phyloP scores from a whole-genome alignment of 2,329 filamentous ascomycete genomes.

The Cercospora brassicicola region DNA sequence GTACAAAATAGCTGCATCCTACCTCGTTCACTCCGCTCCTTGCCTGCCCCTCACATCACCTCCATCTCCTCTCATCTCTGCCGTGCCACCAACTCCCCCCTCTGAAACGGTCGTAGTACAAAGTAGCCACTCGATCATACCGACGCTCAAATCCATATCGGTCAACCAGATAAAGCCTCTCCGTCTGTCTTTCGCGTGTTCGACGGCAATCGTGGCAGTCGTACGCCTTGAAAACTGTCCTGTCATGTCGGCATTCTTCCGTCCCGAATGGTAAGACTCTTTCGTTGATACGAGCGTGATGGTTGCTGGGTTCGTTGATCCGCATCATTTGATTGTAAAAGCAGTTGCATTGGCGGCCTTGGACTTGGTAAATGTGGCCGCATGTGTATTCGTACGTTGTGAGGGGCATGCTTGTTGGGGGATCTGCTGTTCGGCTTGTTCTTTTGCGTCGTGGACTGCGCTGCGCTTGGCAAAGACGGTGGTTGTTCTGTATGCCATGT shows the following conservation, averaged over 20 bases:
- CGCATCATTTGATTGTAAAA: conserved; percentile 27
- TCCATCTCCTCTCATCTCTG: conserved; percentile 5
- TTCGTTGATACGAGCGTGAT: conserved; percentile 1
- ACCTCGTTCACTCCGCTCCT: not conserved
- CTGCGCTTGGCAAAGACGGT: not conserved
- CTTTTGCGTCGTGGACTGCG: not conserved
- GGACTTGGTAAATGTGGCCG: conserved; percentile 26
- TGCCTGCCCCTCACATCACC: conserved; percentile 10
- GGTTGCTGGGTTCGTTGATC: conserved; percentile 23
- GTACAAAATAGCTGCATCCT: not conserved
- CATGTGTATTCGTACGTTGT: conserved; percentile 31
- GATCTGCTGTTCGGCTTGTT: not conserved
- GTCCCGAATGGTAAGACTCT: conserved; percentile 26
- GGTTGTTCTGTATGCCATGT: not conserved
- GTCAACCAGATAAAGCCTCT: conserved; percentile 10
- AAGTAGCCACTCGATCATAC: not conserved
- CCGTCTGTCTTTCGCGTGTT: conserved; percentile 12
- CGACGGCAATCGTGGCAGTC: conserved; percentile 19
- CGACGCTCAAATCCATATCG: conserved; percentile 7
- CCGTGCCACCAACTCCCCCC: conserved; percentile 19
- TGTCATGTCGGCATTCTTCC: conserved; percentile 21
- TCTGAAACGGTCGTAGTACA: conserved; percentile 17
- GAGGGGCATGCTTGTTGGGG: conserved; percentile 24
- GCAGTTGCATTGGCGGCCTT: conserved; percentile 30
- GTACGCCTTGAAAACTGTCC: conserved; percentile 12